Evolutionary conservation across 179 eudicot species (phyloP), one percentile per base, ranked within the genome.

Genomic region (Actinidia polygama): DNA sequence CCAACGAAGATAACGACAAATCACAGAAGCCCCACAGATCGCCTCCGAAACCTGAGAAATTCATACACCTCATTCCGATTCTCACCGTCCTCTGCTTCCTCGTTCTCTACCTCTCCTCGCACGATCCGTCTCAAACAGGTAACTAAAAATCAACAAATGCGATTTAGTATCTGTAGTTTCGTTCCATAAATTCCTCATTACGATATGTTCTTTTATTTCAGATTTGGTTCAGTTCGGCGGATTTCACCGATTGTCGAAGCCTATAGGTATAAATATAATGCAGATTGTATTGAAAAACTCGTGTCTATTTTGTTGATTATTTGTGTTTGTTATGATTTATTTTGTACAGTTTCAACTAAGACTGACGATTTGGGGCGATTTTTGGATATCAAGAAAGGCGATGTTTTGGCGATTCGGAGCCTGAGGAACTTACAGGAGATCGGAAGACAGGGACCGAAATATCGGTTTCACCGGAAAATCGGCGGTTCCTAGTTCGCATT

Each of bases 81-180:
- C 93, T 95, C 70, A 82, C 89, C 30, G 59, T 91, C 74, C 73
- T 92, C 62, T 93, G 97, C 85, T 91, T 93, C 81, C 86, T 94
- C 87, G 47, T 93, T 9, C 94, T 95, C 47, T 95, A 90, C 69
- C 92, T 93, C 81, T 90, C 88, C 26, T 95, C 98, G 64, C 94
- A 93, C 83, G 85, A 90, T 78, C 98, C 97, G 40, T 88, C 97
- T 85, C 91, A 87, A n/a, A 84, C 74, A 81, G 98, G 98, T 93
- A 68, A 11, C 49, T 7, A 68, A 19, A 47, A 67, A 66, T 67
- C 36, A 53, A 79, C 51, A 14, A 3, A 9, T 11, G 57, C 74
- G 1, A 19, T 50, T 50, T 23, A 15, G 23, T 15, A 47, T 6
- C 7, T 63, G 36, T 16, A 26, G 61, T 55, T 9, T n/a, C 26